Conservation (phyloP, 2,329 filamentous ascomycete species). For the Fusarium haematococcum region DNA sequence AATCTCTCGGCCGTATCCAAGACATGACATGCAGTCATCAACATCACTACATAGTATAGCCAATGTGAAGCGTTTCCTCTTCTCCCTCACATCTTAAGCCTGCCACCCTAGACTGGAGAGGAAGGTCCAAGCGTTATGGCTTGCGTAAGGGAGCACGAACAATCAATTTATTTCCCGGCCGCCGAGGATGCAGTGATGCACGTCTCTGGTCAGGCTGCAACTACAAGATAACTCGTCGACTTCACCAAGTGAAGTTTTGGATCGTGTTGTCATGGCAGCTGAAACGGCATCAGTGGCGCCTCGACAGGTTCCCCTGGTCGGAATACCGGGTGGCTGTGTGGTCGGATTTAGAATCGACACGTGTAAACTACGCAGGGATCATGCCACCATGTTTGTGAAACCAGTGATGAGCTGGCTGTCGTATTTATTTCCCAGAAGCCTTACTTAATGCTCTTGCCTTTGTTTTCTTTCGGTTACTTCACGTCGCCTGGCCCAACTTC, state of each 20-base stretch:
- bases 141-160: neutral
- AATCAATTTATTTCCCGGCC: neutral
- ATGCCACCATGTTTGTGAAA: neutral
- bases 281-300: neutral
- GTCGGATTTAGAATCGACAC: neutral
- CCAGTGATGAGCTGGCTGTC: neutral
- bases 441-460: neutral
- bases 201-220: neutral
- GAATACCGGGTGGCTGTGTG: neutral
- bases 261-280: neutral
- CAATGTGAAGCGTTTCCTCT: neutral
- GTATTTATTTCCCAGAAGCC: neutral
- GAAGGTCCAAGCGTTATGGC: neutral
- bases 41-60: neutral
- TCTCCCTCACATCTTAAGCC: neutral
- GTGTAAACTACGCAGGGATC: neutral
- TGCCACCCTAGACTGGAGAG: neutral
- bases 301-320: neutral
- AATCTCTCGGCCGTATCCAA: neutral
- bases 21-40: neutral
- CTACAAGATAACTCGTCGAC: neutral
- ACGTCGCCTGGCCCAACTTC: neutral
- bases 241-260: neutral
- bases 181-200: neutral
- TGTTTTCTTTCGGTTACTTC: neutral